These are phyloP conservation scores for Tuber indicum DNA, from an alignment of 495 filamentous ascomycete species.

Conservation along the genomic window DNA sequence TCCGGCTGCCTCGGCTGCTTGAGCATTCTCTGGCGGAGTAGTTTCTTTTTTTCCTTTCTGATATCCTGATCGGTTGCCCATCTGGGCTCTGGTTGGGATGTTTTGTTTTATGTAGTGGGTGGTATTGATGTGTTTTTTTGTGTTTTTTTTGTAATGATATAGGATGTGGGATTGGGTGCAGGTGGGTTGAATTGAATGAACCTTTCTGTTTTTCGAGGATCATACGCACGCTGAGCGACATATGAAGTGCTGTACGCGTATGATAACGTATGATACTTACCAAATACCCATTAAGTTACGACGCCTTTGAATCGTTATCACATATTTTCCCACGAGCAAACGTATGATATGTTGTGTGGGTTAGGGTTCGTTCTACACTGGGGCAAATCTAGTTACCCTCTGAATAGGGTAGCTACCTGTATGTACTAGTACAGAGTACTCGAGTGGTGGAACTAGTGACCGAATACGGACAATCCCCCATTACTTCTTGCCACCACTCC, in stretches of 20 bases:
- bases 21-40: slow-evolving; percentile 4
- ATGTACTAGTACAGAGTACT: too few species aligned
- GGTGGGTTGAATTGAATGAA: background rate
- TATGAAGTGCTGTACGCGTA: background rate
- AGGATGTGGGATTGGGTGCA: background rate
- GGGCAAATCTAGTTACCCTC: background rate
- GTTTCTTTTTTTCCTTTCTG: background rate
- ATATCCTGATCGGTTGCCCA: background rate
- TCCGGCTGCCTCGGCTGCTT: slow-evolving; percentile 13
- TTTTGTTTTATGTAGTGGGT: background rate
- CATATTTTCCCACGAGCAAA: background rate
- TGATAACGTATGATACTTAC: background rate
- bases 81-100: background rate
- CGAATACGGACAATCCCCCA: too few species aligned
- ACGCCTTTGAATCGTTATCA: background rate
- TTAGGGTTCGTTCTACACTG: background rate
- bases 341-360: background rate
- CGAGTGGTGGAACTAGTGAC: too few species aligned
- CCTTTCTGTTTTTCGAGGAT: background rate
- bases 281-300: background rate
- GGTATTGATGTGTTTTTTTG: background rate
- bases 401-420: too few species aligned
- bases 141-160: background rate
- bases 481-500: too few species aligned
- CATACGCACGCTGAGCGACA: background rate